These are phyloP conservation scores for Pseudodiploospora longispora DNA, from an alignment of 2,329 filamentous ascomycete genomes.

Conservation along the genomic window DNA sequence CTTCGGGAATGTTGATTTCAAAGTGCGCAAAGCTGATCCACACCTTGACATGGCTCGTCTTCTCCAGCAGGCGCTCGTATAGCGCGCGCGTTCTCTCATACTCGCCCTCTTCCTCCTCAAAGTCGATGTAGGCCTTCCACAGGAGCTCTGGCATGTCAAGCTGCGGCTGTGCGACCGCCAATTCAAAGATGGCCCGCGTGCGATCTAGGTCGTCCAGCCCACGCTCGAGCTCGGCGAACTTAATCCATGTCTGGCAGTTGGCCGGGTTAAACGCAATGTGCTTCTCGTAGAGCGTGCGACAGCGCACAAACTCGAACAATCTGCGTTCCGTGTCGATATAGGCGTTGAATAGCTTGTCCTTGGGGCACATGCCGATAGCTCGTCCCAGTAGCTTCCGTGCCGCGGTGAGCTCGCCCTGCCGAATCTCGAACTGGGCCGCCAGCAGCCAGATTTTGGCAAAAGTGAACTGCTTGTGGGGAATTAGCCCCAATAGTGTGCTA, in stretches of 20 bases:
- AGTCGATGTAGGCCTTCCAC: slow-evolving; percentile 98
- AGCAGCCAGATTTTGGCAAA: slow-evolving; percentile 95
- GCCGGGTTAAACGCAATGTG: slow-evolving; percentile 86
- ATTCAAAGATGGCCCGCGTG: slow-evolving; percentile 82
- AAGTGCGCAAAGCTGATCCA: slow-evolving; percentile 99
- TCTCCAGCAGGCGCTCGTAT: slow-evolving; percentile 84
- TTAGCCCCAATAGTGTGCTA: slow-evolving; percentile 73
- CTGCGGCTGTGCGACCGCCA: slow-evolving; percentile 72
- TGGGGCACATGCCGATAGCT: slow-evolving; percentile 89
- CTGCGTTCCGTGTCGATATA: slow-evolving; percentile 92
- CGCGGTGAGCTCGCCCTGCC: slow-evolving; percentile 69
- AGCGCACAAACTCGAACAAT: slow-evolving; percentile 88
- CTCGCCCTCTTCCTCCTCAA: slow-evolving; percentile 91
- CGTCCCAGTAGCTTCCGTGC: slow-evolving; percentile 85
- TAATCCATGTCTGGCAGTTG: slow-evolving; percentile 92
- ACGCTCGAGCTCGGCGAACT: slow-evolving; percentile 87
- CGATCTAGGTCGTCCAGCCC: slow-evolving; percentile 85
- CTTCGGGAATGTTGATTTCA: slow-evolving; percentile 86
- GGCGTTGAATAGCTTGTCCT: slow-evolving; percentile 88
- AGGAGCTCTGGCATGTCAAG: slow-evolving; percentile 96
- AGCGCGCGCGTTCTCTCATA: slow-evolving; percentile 73
- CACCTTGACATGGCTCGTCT: slow-evolving; percentile 98
- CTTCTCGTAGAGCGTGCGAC: slow-evolving; percentile 87
- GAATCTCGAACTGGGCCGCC: slow-evolving; percentile 87
- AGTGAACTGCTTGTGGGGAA: slow-evolving; percentile 95